Percentiles rank a stretch among this genome's conserved stretches.
Conservation (phyloP, 139 green algal species). For the Eudorina sp. region DNA sequence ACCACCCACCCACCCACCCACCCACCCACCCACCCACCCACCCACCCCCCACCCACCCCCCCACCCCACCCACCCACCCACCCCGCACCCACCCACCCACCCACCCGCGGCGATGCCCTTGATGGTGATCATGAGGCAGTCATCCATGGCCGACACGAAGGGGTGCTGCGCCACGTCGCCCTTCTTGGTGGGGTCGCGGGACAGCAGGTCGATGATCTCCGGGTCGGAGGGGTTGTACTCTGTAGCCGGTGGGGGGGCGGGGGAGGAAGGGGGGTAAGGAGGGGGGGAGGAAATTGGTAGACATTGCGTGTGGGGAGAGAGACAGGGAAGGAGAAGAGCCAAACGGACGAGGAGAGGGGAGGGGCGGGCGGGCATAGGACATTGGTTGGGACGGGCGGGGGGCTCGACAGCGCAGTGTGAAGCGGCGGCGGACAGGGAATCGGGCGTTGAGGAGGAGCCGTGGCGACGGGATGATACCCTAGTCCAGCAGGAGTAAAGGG, state of each 20-base stretch:
- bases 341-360: too few relatives aligned
- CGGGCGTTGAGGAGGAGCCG: too few relatives aligned
- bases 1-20: not conserved
- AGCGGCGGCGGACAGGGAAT: too few relatives aligned
- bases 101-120: conserved; percentile 91
- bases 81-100: not conserved
- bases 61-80: not conserved
- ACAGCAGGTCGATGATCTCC: conserved; percentile 71
- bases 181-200: conserved; percentile 55
- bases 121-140: conserved; percentile 94
- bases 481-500: too few relatives aligned
- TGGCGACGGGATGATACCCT: too few relatives aligned
- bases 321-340: too few relatives aligned
- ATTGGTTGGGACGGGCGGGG: too few relatives aligned
- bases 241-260: not conserved
- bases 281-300: not conserved
- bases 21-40: not conserved
- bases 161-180: conserved; percentile 64
- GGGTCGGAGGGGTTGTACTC: conserved; percentile 63
- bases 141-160: conserved; percentile 69
- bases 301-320: too few relatives aligned
- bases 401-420: too few relatives aligned
- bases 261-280: not conserved
- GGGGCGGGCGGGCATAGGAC: too few relatives aligned
- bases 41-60: not conserved